Evolutionary conservation across 108 stramenopile genomes (phyloP).

Genomic region (Pelagomonas calceolata): DNA sequence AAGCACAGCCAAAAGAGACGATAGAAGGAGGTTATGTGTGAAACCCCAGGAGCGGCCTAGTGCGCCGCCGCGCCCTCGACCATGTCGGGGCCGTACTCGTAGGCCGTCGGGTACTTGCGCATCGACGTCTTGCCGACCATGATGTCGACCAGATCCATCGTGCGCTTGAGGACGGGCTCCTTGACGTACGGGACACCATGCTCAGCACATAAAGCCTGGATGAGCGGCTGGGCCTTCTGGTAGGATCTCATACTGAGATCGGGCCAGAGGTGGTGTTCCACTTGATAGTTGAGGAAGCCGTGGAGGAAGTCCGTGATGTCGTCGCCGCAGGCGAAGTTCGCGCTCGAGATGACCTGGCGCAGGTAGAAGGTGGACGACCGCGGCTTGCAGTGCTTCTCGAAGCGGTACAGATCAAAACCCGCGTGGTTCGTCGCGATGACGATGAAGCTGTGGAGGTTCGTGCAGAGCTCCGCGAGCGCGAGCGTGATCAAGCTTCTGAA

Average conservation of each 20-base stretch:
- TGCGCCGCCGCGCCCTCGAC: background rate
- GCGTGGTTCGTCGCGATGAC: constrained; percentile 79
- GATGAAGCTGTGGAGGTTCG: constrained; percentile 69
- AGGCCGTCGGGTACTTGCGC: constrained; percentile 63
- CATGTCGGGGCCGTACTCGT: constrained; percentile 35
- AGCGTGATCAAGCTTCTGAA: constrained; percentile 60
- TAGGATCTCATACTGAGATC: constrained; percentile 68
- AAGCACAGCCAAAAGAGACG: too few relatives aligned
- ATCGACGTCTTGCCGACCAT: constrained; percentile 68
- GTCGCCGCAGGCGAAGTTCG: constrained; percentile 59
- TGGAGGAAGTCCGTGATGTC: constrained; percentile 69
- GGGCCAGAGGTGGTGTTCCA: constrained; percentile 84
- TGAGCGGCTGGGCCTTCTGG: constrained; percentile 59
- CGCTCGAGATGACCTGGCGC: constrained; percentile 69
- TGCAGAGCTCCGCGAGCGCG: constrained; percentile 62
- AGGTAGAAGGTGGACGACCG: constrained; percentile 69
- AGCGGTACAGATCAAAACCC: constrained; percentile 76
- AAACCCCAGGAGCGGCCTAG: too few relatives aligned
- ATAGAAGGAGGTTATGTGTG: too few relatives aligned
- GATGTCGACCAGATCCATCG: constrained; percentile 68
- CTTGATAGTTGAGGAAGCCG: constrained; percentile 79
- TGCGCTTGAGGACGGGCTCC: constrained; percentile 59
- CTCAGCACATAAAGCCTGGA: constrained; percentile 60
- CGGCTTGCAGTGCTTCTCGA: constrained; percentile 67
- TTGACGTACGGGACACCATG: constrained; percentile 78